These are phyloP conservation scores for Aspergillus funiculosus DNA, from an alignment of 495 filamentous ascomycete genomes.

Conservation along the genomic window DNA sequence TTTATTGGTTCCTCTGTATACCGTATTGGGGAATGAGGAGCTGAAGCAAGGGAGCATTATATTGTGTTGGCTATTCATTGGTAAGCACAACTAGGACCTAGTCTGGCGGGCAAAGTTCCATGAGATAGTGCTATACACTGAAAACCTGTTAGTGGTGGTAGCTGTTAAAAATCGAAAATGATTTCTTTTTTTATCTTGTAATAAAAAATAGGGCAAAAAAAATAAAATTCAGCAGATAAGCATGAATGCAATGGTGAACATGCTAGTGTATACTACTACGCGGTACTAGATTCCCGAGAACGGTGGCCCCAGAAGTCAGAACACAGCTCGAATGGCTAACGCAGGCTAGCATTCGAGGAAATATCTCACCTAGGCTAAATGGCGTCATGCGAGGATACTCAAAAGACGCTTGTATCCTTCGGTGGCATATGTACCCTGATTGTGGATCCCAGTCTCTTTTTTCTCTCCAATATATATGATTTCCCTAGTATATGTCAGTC, in stretches of 20 bases:
- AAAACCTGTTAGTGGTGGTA: not conserved
- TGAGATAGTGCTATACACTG: constrained; percentile 9
- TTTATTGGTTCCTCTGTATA: constrained; percentile 18
- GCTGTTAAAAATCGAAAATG: not conserved
- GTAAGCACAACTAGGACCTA: constrained; percentile 13
- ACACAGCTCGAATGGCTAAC: constrained; percentile 6
- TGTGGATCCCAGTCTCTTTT: constrained; percentile 1
- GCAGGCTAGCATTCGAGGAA: constrained; percentile 17
- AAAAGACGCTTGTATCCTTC: constrained; percentile 16
- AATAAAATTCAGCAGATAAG: constrained; percentile 4
- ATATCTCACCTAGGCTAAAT: constrained; percentile 11
- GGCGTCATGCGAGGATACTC: constrained; percentile 17
- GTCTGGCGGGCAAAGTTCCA: constrained; percentile 8
- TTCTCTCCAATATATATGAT: constrained; percentile 4
- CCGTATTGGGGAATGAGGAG: constrained; percentile 16
- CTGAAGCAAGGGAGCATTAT: constrained; percentile 15
- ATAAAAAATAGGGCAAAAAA: constrained; percentile 4
- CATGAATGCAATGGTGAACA: constrained; percentile 8
- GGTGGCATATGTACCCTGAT: constrained; percentile 1
- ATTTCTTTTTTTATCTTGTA: not conserved
- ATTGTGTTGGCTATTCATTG: constrained; percentile 17
- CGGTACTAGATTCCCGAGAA: constrained; percentile 11
- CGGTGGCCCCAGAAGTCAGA: constrained; percentile 4
- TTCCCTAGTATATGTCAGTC: constrained; percentile 8
- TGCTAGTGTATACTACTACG: constrained; percentile 11